Evolutionary conservation across 495 filamentous ascomycete species (phyloP).

Genomic region (Neurospora sp.): DNA sequence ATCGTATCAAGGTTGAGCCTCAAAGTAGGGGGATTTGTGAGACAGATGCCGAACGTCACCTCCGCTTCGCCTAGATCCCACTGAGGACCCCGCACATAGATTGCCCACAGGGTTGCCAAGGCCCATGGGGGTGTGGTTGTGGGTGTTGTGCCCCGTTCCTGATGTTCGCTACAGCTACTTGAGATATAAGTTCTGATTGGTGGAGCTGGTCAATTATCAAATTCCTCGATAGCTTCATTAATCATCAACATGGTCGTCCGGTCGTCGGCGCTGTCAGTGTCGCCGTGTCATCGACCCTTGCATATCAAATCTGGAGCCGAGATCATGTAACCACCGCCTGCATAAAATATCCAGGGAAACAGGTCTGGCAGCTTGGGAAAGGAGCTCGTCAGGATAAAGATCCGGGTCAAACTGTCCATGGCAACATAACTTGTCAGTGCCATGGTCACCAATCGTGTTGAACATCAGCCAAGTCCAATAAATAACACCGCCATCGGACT

Average conservation of each 20-base stretch:
- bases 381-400: background rate
- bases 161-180: background rate
- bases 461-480: background rate
- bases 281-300: background rate
- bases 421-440: background rate
- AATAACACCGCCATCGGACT: background rate
- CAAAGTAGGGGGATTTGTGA: background rate
- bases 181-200: background rate
- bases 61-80: conserved; percentile 18
- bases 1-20: background rate
- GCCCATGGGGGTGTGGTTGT: background rate
- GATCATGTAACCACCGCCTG: background rate
- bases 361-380: background rate
- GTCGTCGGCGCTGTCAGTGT: background rate
- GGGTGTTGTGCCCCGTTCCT: background rate
- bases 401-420: background rate
- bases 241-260: background rate
- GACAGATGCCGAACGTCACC: conserved; percentile 13
- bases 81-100: conserved; percentile 4
- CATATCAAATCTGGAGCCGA: background rate
- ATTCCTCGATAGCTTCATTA: background rate
- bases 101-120: background rate
- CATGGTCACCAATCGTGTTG: background rate
- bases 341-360: background rate
- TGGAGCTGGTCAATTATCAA: background rate